These are phyloP conservation scores for Kuraishia borneana DNA, from an alignment of 805 yeast species.

Conservation along the genomic window DNA sequence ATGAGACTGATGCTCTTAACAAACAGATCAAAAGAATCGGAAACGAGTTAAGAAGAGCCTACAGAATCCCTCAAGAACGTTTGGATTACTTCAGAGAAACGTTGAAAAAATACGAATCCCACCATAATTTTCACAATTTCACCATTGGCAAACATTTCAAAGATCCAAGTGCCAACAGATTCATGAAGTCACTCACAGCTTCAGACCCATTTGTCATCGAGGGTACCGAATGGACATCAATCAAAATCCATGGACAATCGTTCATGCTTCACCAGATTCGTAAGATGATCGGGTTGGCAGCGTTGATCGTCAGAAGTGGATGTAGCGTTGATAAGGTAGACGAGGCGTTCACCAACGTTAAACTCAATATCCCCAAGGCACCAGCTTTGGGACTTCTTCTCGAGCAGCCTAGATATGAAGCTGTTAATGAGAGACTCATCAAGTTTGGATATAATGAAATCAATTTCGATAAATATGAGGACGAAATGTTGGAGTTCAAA, in stretches of 20 bases:
- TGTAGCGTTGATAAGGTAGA: slow-evolving; percentile 66
- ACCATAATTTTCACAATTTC: slow-evolving; percentile 66
- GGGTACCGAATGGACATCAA: slow-evolving; percentile 92
- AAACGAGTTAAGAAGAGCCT: slow-evolving; percentile 54
- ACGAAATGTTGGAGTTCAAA: slow-evolving; percentile 78
- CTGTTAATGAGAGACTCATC: slow-evolving; percentile 60
- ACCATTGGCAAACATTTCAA: slow-evolving; percentile 47
- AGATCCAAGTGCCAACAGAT: slow-evolving; percentile 79
- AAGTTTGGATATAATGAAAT: slow-evolving; percentile 71
- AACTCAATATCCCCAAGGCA: slow-evolving; percentile 90
- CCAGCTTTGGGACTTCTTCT: slow-evolving; percentile 89
- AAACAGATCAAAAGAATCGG: slow-evolving; percentile 53
- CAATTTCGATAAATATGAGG: slow-evolving; percentile 52
- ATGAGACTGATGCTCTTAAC: slow-evolving; percentile 23
- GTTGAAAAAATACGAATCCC: slow-evolving; percentile 66
- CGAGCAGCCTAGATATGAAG: slow-evolving; percentile 87
- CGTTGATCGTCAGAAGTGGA: slow-evolving; percentile 75
- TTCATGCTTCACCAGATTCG: slow-evolving; percentile 98
- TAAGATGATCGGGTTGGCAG: slow-evolving; percentile 95
- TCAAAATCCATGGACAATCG: slow-evolving; percentile 95
- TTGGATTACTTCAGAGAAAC: slow-evolving; percentile 55
- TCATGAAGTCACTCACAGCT: slow-evolving; percentile 68
- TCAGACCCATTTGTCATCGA: slow-evolving; percentile 86
- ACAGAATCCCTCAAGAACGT: slow-evolving; percentile 52
- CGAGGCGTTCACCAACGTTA: slow-evolving; percentile 65